phyloP scores from a whole-genome alignment of 164 flowering plant species.

The Dillenia turbinata region DNA sequence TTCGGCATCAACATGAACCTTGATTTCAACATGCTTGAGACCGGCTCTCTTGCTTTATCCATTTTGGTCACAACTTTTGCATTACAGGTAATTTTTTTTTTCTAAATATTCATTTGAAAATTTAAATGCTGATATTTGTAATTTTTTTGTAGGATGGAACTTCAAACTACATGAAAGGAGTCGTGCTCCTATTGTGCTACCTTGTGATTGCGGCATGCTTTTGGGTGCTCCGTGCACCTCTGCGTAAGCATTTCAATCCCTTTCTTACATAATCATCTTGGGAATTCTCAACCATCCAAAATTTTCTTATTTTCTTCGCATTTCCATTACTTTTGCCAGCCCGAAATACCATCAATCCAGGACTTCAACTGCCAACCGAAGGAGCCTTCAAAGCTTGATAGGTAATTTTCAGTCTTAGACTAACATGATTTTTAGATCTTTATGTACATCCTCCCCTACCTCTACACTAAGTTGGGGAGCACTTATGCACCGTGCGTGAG shows the following conservation, averaged over 20 bases:
- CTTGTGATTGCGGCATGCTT: constrained; percentile 53
- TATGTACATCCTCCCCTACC: no score
- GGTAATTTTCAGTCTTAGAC: not conserved
- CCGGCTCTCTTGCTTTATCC: constrained; percentile 64
- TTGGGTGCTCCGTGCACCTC: constrained; percentile 31
- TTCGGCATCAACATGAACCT: constrained; percentile 76
- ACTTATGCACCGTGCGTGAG: no score
- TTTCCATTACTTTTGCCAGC: constrained; percentile 1
- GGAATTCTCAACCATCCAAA: no score
- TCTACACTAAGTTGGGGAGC: no score
- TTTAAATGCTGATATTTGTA: not conserved
- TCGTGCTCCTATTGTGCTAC: constrained; percentile 53
- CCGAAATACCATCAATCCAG: not conserved
- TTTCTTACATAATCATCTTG: not conserved
- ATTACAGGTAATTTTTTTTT: constrained; percentile 37
- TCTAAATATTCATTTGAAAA: not conserved
- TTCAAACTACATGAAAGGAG: constrained; percentile 68
- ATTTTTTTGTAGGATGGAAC: constrained; percentile 46
- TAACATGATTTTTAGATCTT: no score
- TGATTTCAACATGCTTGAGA: constrained; percentile 63
- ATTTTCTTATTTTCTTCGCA: not conserved
- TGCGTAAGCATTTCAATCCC: constrained; percentile 21
- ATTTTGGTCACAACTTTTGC: constrained; percentile 58
- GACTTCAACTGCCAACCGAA: constrained; percentile 2
- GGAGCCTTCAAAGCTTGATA: constrained; percentile 14